These are phyloP conservation scores for Anethum foeniculum DNA, from an alignment of 140 eudicot species.

Conservation along the genomic window DNA sequence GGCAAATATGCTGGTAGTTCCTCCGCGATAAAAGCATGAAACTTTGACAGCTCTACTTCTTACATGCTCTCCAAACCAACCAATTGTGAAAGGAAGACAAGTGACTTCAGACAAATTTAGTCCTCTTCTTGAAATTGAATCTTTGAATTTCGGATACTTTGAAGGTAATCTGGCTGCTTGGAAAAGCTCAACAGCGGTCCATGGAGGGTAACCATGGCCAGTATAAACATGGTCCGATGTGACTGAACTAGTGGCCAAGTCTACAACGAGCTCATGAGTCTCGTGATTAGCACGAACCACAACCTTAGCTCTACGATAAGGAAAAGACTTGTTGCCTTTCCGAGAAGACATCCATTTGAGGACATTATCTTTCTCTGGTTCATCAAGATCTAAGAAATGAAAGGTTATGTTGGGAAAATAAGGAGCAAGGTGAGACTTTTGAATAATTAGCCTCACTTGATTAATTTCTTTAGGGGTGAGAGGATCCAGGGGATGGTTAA, in stretches of 20 bases:
- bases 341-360: slow-evolving; percentile 46
- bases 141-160: slow-evolving; percentile 33
- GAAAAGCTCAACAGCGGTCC: slow-evolving; percentile 42
- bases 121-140: slow-evolving; percentile 46
- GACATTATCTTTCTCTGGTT: slow-evolving; percentile 56
- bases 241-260: slow-evolving; percentile 33
- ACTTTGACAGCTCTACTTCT: slow-evolving; percentile 44
- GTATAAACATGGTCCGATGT: slow-evolving; percentile 44
- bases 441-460: slow-evolving; percentile 35
- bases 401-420: slow-evolving; percentile 40
- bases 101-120: slow-evolving; percentile 64
- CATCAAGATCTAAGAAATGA: slow-evolving; percentile 72
- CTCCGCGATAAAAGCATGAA: slow-evolving; percentile 64
- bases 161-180: slow-evolving; percentile 47
- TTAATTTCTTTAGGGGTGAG: slow-evolving; percentile 51
- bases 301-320: slow-evolving; percentile 50
- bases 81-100: slow-evolving; percentile 68
- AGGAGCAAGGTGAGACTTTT: slow-evolving; percentile 40
- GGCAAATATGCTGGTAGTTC: slow-evolving; percentile 62
- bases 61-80: slow-evolving; percentile 68
- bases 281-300: slow-evolving; percentile 48
- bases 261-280: slow-evolving; percentile 55
- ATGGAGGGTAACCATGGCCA: slow-evolving; percentile 74
- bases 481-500: slow-evolving; percentile 68
- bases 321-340: slow-evolving; percentile 29